A percentile compares a stretch with the other conserved stretches of the same genome.
Evolutionary conservation across 495 filamentous ascomycete species (phyloP).

Genomic region (Penicillium longicatenatum): DNA sequence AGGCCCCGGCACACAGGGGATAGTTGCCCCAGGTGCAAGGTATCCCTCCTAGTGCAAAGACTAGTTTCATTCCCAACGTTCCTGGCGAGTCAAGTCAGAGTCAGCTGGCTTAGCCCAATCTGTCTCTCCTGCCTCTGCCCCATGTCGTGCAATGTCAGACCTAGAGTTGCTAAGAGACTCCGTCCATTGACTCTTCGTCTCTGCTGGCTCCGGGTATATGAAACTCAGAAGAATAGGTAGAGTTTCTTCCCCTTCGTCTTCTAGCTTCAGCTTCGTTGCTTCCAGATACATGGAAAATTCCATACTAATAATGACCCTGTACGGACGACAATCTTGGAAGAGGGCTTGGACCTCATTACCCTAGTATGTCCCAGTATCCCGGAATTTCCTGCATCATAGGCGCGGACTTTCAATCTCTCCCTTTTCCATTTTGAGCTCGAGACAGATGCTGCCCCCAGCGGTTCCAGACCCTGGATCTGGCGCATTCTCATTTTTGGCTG

Average conservation of each 20-base stretch:
- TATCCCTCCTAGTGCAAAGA: conserved; percentile 15
- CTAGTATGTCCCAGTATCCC: conserved; percentile 11
- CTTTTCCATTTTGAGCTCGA: conserved; percentile 10
- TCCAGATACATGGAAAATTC: not conserved
- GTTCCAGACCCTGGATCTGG: conserved; percentile 9
- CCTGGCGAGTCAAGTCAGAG: conserved; percentile 25
- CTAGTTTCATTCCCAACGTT: conserved; percentile 28
- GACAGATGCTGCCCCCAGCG: conserved; percentile 2
- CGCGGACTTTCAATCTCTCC: conserved; percentile 4
- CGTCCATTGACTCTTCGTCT: conserved; percentile 9
- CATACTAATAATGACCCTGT: not conserved
- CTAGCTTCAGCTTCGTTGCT: not conserved
- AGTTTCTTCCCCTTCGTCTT: not conserved
- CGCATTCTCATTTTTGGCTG: not conserved
- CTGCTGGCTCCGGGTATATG: conserved; percentile 14
- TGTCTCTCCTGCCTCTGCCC: conserved; percentile 12
- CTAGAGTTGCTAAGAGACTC: conserved; percentile 17
- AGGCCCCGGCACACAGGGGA: conserved; percentile 2
- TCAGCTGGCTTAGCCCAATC: conserved; percentile 18
- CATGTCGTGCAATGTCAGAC: conserved; percentile 32
- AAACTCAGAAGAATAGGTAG: conserved; percentile 5
- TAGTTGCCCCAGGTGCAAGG: not conserved
- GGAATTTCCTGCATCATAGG: conserved; percentile 21
- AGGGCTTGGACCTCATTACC: not conserved
- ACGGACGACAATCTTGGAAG: not conserved